Percentiles rank a stretch among this genome's conserved stretches.
These are phyloP conservation scores for Apocynum venetum DNA, from an alignment of 257 asterid genomes.

Conservation along the genomic window DNA sequence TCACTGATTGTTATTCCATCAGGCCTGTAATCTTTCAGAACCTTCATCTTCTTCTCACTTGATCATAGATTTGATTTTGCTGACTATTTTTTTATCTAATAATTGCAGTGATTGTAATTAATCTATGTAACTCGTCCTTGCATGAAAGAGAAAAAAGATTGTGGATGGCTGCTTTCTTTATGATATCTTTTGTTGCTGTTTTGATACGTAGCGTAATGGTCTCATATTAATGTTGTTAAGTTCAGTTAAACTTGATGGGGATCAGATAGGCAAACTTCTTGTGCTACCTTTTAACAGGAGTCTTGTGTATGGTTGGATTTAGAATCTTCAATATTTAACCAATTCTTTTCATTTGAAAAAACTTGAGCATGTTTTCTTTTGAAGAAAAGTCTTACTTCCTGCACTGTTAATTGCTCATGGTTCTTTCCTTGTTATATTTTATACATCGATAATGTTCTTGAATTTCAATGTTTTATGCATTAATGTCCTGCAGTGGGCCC, in stretches of 20 bases:
- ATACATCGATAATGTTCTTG: not conserved
- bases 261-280: not conserved
- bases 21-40: not conserved
- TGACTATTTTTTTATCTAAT: not conserved
- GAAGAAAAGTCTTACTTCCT: not conserved
- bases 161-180: not conserved
- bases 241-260: not conserved
- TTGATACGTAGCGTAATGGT: not conserved
- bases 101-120: not conserved
- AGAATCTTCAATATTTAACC: not conserved
- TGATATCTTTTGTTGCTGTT: not conserved
- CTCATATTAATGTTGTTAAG: not conserved
- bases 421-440: not conserved
- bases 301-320: not conserved
- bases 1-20: not conserved
- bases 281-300: not conserved
- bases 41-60: not conserved
- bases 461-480: conserved; percentile 5
- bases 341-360: not conserved
- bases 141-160: not conserved
- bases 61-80: not conserved
- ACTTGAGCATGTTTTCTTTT: not conserved
- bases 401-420: not conserved
- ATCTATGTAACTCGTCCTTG: not conserved
- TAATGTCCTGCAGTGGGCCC: conserved; percentile 76